Evolutionary conservation across 2,329 filamentous ascomycete species (phyloP).

Genomic region (Penicillium corylophilum): DNA sequence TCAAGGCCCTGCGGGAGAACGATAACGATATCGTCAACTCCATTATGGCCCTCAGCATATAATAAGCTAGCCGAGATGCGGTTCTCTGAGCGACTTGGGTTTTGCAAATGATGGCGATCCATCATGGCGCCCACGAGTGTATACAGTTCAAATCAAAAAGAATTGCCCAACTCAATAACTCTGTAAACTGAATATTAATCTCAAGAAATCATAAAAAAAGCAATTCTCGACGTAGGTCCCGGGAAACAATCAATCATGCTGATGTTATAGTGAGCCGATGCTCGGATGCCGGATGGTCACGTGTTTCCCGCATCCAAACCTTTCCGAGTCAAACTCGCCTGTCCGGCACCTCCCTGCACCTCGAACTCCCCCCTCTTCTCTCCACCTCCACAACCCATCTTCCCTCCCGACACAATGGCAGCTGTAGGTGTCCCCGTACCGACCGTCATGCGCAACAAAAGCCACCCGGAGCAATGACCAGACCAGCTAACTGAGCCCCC

Average conservation of each 20-base stretch:
- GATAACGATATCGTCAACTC: conserved; percentile 99
- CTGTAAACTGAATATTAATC: background rate
- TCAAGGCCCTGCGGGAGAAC: conserved; percentile 95
- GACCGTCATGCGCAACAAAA: background rate
- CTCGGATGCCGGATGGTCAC: conserved; percentile 35
- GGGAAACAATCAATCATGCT: no score
- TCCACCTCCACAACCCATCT: conserved; percentile 26
- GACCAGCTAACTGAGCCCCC: conserved; percentile 26
- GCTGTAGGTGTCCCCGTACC: conserved; percentile 33
- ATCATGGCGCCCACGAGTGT: conserved; percentile 31
- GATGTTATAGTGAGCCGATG: conserved; percentile 10
- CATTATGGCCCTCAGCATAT: conserved; percentile 97
- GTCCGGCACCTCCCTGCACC: conserved; percentile 36
- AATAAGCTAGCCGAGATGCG: conserved; percentile 22
- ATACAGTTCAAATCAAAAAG: conserved; percentile 37
- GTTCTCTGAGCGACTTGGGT: conserved; percentile 32
- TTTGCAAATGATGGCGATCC: conserved; percentile 26
- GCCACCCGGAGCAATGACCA: background rate
- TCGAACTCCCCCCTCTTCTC: conserved; percentile 32
- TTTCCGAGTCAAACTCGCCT: conserved; percentile 41
- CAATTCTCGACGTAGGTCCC: no score
- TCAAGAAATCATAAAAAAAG: background rate
- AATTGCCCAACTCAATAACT: conserved; percentile 26
- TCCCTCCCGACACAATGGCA: conserved; percentile 42
- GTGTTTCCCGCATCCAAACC: conserved; percentile 38